phyloP scores from a whole-genome alignment of 2,329 filamentous ascomycete species.

The Cladophialophora chaetospira region DNA sequence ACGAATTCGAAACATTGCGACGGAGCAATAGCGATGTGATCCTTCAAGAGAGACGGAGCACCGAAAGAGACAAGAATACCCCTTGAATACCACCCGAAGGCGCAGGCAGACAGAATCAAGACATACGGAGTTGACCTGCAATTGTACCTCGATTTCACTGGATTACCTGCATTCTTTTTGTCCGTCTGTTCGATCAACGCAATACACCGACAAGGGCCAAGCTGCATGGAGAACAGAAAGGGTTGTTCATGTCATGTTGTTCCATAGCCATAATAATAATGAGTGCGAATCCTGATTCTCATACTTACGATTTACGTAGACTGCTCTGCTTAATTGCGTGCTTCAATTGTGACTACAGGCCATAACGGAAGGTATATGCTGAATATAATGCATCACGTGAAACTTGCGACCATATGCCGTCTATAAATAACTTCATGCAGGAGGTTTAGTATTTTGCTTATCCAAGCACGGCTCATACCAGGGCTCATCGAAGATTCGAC shows the following conservation, averaged over 20 bases:
- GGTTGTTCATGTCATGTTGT: slow-evolving; percentile 8
- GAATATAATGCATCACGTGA: no score
- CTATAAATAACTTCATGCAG: no score
- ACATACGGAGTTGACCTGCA: slow-evolving; percentile 1
- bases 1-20: not conserved
- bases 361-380: no score
- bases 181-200: not conserved
- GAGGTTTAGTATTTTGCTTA: no score
- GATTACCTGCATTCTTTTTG: not conserved
- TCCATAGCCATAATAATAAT: slow-evolving; percentile 10
- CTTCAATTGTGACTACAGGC: not conserved
- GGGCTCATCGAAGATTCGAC: no score
- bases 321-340: no score
- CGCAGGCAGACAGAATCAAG: slow-evolving; percentile 8
- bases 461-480: no score
- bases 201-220: not conserved
- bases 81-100: slow-evolving; percentile 6
- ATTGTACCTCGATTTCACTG: not conserved
- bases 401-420: no score
- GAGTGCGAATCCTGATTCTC: not conserved
- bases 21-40: no score
- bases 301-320: no score
- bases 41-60: not conserved
- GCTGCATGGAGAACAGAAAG: slow-evolving; percentile 2
- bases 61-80: slow-evolving; percentile 7